A percentile compares a stretch with the other conserved stretches of the same genome.
Evolutionary conservation across 257 asterid genomes (phyloP).

Genomic region (Solanum tacnaense): DNA sequence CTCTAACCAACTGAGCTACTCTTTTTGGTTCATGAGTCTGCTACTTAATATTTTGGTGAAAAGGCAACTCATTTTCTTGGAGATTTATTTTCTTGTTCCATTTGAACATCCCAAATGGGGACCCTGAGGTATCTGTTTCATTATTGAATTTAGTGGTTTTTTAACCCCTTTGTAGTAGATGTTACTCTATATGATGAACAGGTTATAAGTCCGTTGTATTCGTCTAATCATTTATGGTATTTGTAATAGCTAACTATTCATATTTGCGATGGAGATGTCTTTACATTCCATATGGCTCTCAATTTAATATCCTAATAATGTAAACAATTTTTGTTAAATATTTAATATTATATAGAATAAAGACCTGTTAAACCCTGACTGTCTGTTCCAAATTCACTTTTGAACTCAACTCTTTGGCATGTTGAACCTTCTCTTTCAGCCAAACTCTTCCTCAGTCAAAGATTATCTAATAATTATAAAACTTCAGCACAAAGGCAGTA

Average conservation of each 20-base stretch:
- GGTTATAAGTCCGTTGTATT: not conserved
- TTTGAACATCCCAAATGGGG: not conserved
- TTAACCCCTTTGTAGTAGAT: not conserved
- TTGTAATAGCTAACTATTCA: not conserved
- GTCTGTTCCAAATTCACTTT: not conserved
- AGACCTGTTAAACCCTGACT: not conserved
- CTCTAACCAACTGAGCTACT: not conserved
- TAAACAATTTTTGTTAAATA: not conserved
- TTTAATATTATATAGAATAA: not conserved
- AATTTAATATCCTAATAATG: not conserved
- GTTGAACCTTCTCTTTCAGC: not conserved
- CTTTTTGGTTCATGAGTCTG: not conserved
- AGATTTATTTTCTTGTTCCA: not conserved
- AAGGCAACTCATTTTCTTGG: not conserved
- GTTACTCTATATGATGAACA: not conserved
- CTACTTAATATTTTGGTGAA: not conserved
- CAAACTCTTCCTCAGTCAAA: not conserved
- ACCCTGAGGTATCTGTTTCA: not conserved
- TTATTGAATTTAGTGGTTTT: not conserved
- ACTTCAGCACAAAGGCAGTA: not conserved
- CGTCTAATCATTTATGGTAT: not conserved
- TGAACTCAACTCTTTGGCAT: not conserved
- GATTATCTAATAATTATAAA: not conserved
- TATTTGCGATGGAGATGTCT: not conserved
- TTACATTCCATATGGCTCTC: not conserved